Evolutionary conservation across 768 basidiomycete genomes (phyloP).

Genomic region (Naganishia kalamii): DNA sequence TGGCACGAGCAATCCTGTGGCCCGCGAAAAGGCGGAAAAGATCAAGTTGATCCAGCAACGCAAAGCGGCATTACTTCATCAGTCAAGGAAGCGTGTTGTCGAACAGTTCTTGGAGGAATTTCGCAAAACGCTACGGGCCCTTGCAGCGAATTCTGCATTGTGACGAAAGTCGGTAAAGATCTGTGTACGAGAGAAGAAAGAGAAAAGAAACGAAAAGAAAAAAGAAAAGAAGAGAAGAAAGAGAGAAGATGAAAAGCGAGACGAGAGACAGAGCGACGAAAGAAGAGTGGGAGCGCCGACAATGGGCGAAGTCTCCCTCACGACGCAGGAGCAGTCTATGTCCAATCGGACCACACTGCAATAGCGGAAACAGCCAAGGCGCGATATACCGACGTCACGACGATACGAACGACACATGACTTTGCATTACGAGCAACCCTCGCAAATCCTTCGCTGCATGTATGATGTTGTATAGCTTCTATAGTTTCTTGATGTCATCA

Average conservation of each 20-base stretch:
- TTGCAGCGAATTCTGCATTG: background rate
- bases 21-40: background rate
- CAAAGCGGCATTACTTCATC: background rate
- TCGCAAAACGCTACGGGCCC: background rate
- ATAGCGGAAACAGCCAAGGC: background rate
- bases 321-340: background rate
- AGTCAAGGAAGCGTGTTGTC: background rate
- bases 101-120: constrained; percentile 5
- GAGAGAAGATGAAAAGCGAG: too few relatives aligned
- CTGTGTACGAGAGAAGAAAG: background rate
- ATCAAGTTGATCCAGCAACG: background rate
- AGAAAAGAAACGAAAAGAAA: background rate
- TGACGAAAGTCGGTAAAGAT: background rate
- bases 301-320: too few relatives aligned
- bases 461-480: too few relatives aligned
- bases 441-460: too few relatives aligned
- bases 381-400: background rate
- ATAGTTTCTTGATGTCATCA: too few relatives aligned
- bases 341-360: background rate
- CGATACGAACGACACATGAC: background rate
- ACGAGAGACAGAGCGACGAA: too few relatives aligned
- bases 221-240: background rate
- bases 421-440: background rate
- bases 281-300: too few relatives aligned
- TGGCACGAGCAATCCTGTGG: background rate